Percentiles rank a stretch among this genome's conserved stretches.
phyloP scores from a whole-genome alignment of 805 yeast species.

The Monosporozyma aquatica region DNA sequence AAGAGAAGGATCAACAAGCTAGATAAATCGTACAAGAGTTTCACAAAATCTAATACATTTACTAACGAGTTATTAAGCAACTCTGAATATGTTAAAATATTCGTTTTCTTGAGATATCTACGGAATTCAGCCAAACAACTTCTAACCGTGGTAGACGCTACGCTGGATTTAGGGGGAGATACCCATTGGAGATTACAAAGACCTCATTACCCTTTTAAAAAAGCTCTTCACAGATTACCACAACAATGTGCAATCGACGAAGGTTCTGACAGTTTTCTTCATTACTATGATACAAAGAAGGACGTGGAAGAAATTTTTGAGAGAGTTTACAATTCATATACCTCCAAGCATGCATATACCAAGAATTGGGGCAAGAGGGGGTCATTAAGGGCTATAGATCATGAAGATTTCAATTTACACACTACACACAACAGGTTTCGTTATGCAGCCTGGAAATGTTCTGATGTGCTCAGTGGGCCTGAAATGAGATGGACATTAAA shows the following conservation, averaged over 20 bases:
- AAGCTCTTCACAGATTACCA: constrained; percentile 37
- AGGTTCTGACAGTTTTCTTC: constrained; percentile 38
- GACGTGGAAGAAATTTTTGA: constrained; percentile 42
- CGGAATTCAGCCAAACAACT: constrained; percentile 35
- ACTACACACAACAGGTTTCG: constrained; percentile 31
- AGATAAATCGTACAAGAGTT: constrained; percentile 31
- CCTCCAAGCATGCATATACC: constrained; percentile 31
- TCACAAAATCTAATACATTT: constrained; percentile 32
- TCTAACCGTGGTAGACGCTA: constrained; percentile 20
- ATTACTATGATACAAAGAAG: constrained; percentile 35
- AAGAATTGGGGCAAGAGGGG: constrained; percentile 5
- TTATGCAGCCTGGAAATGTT: constrained; percentile 33
- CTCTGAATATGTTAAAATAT: constrained; percentile 32
- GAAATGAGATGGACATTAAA: constrained; percentile 40
- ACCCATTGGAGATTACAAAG: constrained; percentile 30
- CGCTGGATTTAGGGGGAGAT: constrained; percentile 18
- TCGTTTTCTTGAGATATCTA: constrained; percentile 34
- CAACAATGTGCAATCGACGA: constrained; percentile 37
- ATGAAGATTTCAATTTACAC: constrained; percentile 35
- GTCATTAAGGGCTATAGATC: constrained; percentile 34
- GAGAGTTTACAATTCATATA: constrained; percentile 36
- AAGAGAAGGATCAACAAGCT: constrained; percentile 26
- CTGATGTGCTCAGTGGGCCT: constrained; percentile 28
- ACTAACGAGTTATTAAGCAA: constrained; percentile 30
- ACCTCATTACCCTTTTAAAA: constrained; percentile 34